A percentile compares a stretch with the other conserved stretches of the same genome.
These are phyloP conservation scores for Beauveria varroae DNA, from an alignment of 2,329 filamentous ascomycete species.

Conservation along the genomic window DNA sequence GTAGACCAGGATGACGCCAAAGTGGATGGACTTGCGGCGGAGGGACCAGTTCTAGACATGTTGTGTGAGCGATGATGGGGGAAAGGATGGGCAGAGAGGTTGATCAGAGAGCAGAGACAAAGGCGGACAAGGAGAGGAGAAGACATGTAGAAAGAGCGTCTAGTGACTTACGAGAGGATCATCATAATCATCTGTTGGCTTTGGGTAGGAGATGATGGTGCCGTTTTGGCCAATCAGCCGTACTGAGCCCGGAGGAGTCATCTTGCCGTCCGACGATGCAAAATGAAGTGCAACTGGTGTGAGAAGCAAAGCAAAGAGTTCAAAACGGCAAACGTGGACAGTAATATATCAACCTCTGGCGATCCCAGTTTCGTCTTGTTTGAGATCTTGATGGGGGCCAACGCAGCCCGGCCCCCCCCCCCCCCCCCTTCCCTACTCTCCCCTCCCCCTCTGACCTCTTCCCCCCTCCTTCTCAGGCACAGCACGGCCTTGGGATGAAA, in stretches of 20 bases:
- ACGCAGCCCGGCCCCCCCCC: background rate
- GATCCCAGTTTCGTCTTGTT: background rate
- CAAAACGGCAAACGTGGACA: background rate
- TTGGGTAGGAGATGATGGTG: background rate
- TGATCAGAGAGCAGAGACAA: background rate
- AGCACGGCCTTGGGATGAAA: too few relatives aligned
- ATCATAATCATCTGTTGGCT: constrained; percentile 8
- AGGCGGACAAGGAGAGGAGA: background rate
- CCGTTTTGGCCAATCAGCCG: background rate
- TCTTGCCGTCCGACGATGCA: background rate
- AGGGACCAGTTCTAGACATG: constrained; percentile 2
- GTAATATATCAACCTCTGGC: background rate
- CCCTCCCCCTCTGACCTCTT: background rate
- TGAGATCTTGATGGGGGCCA: background rate
- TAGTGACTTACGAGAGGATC: constrained; percentile 1
- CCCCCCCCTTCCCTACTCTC: background rate
- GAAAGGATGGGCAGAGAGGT: too few relatives aligned
- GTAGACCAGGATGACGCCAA: constrained; percentile 1
- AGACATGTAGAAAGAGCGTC: too few relatives aligned
- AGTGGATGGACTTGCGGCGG: background rate
- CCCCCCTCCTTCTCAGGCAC: too few relatives aligned
- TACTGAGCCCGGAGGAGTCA: background rate
- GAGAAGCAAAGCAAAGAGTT: background rate
- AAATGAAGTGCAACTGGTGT: background rate
- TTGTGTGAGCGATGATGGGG: too few relatives aligned